Percentiles rank a stretch among this genome's conserved stretches.
phyloP scores from a whole-genome alignment of 2,329 filamentous ascomycete species.

The Penicillium hordei region DNA sequence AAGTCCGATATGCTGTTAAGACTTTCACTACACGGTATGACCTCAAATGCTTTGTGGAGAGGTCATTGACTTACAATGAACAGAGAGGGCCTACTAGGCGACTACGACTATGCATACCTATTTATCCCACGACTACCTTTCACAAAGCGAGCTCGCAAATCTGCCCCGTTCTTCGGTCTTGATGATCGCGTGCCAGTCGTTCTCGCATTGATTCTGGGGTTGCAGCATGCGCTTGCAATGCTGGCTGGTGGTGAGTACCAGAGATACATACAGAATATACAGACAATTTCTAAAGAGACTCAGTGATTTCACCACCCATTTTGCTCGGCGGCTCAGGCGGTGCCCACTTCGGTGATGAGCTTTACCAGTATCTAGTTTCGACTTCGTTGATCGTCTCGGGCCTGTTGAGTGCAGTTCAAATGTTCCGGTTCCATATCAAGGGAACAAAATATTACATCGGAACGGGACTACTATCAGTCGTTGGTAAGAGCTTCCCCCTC shows the following conservation, averaged over 20 bases:
- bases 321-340: conserved; percentile 57
- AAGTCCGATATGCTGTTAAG: conserved; percentile 34
- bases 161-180: conserved; percentile 69
- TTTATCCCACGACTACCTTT: conserved; percentile 83
- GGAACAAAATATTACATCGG: conserved; percentile 64
- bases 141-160: conserved; percentile 60
- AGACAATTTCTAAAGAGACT: neutral
- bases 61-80: neutral
- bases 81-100: conserved; percentile 73
- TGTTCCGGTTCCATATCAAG: conserved; percentile 64
- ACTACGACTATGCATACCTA: conserved; percentile 87
- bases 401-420: conserved; percentile 64
- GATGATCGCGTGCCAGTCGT: conserved; percentile 68
- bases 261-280: no score
- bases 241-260: conserved; percentile 48
- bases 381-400: conserved; percentile 68
- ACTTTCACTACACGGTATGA: conserved; percentile 45
- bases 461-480: conserved; percentile 66
- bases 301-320: conserved; percentile 63
- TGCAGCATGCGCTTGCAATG: conserved; percentile 71
- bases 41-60: neutral
- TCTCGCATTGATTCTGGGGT: conserved; percentile 64
- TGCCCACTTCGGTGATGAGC: conserved; percentile 56
- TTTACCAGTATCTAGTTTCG: conserved; percentile 66
- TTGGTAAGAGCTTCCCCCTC: conserved; percentile 41